Evolutionary conservation across 257 asterid species (phyloP), one percentile per base, ranked within the genome.

Genomic region (Capsicum chinense): DNA sequence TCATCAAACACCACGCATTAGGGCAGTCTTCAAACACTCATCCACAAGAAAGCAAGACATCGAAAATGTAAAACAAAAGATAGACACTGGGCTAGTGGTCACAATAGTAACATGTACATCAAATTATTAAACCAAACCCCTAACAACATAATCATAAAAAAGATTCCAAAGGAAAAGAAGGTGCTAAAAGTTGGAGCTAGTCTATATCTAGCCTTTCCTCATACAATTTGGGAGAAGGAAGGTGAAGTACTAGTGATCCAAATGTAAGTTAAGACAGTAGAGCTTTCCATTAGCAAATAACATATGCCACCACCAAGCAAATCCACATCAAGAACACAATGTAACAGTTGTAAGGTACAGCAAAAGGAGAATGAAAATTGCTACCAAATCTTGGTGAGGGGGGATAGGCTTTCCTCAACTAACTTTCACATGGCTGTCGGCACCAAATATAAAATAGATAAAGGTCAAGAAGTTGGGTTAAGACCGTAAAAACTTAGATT

Each of bases 171-270:
- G 56, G 79, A 70, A 70, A 17, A 44, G 37, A 39, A 70, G 39
- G 47, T 66, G 17, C 73, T 66, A 66, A 66, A 70, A 44, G 44
- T 44, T 70, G 79, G 56, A 70, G 37, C 39, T 47, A 50, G 4
- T 71, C 79, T 71, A 47, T n/a, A 47, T 71, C n/a, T 47, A 71
- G 58, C 16, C 79, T 71, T 71, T 71, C 58, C 79, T 17, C 58
- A 44, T 12, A 47, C 57, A 70, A 19, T 5, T 9, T 47, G 16
- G 56, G 58, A 71, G 39, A 0, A 71, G 17, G 79, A 71, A 44
- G 37, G 17, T 10, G 10, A 71, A n/a, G 58, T 11, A 10, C 39
- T 10, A 47, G 17, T 10, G 58, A 47, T 16, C 59, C 17, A 71
- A 14, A 47, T 17, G 9, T 47, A 47, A 5, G 39, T 47, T 71